These are phyloP conservation scores for Torulaspora indica DNA, from an alignment of 805 yeast genomes.

Conservation along the genomic window DNA sequence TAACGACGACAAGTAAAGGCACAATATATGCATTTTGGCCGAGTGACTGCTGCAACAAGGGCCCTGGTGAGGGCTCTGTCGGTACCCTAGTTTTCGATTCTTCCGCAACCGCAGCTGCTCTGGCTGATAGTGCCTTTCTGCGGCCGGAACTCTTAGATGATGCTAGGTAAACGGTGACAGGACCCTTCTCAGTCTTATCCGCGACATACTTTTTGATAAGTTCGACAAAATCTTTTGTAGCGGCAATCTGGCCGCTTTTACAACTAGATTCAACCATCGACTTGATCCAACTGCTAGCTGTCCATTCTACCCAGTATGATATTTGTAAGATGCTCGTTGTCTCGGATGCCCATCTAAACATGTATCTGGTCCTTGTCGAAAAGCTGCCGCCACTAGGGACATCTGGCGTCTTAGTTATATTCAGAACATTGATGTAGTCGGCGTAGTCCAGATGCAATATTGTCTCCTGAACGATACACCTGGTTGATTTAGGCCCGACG, in stretches of 20 bases:
- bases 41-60: neutral
- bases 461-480: slow-evolving; percentile 58
- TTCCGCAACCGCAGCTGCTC: neutral
- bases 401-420: slow-evolving; percentile 76
- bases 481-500: slow-evolving; percentile 91
- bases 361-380: slow-evolving; percentile 64
- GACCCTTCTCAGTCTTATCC: slow-evolving; percentile 17
- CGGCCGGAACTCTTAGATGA: slow-evolving; percentile 1
- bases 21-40: neutral
- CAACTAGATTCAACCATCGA: slow-evolving; percentile 84
- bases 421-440: slow-evolving; percentile 53
- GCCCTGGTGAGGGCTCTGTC: neutral
- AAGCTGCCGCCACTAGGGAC: slow-evolving; percentile 91
- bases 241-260: slow-evolving; percentile 67
- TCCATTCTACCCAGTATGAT: slow-evolving; percentile 84
- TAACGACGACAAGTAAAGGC: slow-evolving; percentile 9
- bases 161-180: slow-evolving; percentile 9
- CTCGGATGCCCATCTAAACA: slow-evolving; percentile 66
- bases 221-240: slow-evolving; percentile 46
- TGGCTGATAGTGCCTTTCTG: neutral
- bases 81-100: neutral
- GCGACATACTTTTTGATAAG: slow-evolving; percentile 28
- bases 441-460: slow-evolving; percentile 48
- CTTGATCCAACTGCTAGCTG: slow-evolving; percentile 88
- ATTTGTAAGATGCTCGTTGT: slow-evolving; percentile 57